These are phyloP conservation scores for Paecilomyces variotii DNA, from an alignment of 2,329 filamentous ascomycete species.

Conservation along the genomic window DNA sequence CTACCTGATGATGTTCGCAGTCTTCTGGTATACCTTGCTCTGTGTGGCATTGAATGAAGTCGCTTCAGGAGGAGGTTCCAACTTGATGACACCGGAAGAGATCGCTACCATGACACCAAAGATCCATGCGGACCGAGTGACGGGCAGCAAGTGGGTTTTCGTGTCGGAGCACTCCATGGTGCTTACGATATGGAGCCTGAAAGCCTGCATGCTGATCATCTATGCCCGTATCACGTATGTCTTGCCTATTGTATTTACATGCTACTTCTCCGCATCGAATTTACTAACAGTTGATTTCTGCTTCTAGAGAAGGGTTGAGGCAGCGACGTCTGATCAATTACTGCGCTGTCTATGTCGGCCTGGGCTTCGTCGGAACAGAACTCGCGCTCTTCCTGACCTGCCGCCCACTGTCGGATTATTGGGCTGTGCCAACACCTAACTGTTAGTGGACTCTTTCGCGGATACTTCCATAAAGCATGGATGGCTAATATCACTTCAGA, in stretches of 20 bases:
- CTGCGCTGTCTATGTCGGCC: slow-evolving; percentile 34
- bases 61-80: slow-evolving; percentile 48
- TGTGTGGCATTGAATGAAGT: slow-evolving; percentile 49
- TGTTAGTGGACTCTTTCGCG: slow-evolving; percentile 12
- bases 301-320: slow-evolving; percentile 21
- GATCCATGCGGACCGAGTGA: slow-evolving; percentile 35
- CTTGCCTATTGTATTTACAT: background rate
- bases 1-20: slow-evolving; percentile 47
- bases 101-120: slow-evolving; percentile 38
- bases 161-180: slow-evolving; percentile 57
- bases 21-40: slow-evolving; percentile 49
- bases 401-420: slow-evolving; percentile 43
- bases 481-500: slow-evolving; percentile 8
- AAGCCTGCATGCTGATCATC: slow-evolving; percentile 47
- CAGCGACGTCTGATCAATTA: slow-evolving; percentile 31
- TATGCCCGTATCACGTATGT: slow-evolving; percentile 43
- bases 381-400: slow-evolving; percentile 45
- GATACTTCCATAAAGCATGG: background rate
- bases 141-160: slow-evolving; percentile 55
- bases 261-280: background rate
- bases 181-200: slow-evolving; percentile 45
- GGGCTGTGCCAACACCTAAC: slow-evolving; percentile 40
- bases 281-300: background rate
- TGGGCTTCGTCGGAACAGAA: slow-evolving; percentile 43
- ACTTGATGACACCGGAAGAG: slow-evolving; percentile 48